Evolutionary conservation across 2,329 filamentous ascomycete genomes (phyloP).

Genomic region (Fusarium nygamai): DNA sequence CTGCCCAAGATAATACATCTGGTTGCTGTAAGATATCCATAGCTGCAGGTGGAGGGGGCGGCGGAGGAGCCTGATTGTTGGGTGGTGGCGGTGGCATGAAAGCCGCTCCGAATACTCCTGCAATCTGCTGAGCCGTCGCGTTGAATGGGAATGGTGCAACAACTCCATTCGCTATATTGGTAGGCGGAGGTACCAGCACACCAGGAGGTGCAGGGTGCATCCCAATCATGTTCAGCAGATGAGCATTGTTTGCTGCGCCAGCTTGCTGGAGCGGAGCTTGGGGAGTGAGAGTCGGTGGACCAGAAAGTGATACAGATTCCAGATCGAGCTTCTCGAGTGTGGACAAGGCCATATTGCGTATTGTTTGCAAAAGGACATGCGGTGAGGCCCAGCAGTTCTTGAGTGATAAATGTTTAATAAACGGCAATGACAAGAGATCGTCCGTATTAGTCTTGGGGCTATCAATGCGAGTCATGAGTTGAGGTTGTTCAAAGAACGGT

Average conservation of each 20-base stretch:
- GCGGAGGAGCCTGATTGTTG: conserved; percentile 5
- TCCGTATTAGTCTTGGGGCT: conserved; percentile 47
- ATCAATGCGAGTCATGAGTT: conserved; percentile 44
- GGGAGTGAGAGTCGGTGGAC: conserved; percentile 48
- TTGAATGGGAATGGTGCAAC: background rate
- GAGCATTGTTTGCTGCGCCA: conserved; percentile 6
- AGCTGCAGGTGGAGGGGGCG: background rate
- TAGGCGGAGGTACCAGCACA: background rate
- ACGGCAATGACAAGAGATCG: conserved; percentile 61
- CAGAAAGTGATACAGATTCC: conserved; percentile 72
- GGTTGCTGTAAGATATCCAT: conserved; percentile 41
- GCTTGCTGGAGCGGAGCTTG: conserved; percentile 42
- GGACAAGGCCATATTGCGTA: conserved; percentile 57
- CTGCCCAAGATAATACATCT: conserved; percentile 52
- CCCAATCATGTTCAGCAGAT: conserved; percentile 33
- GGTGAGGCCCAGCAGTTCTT: conserved; percentile 77
- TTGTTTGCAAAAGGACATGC: conserved; percentile 62
- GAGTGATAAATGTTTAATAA: conserved; percentile 68
- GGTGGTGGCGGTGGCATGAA: background rate
- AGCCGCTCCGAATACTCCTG: background rate
- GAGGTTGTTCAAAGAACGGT: conserved; percentile 57
- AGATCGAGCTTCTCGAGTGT: conserved; percentile 65
- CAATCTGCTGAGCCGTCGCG: conserved; percentile 3
- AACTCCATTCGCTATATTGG: background rate
- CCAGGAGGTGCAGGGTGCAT: background rate